Evolutionary conservation across 768 basidiomycete genomes (phyloP).

Genomic region (Mrakia blollopis): DNA sequence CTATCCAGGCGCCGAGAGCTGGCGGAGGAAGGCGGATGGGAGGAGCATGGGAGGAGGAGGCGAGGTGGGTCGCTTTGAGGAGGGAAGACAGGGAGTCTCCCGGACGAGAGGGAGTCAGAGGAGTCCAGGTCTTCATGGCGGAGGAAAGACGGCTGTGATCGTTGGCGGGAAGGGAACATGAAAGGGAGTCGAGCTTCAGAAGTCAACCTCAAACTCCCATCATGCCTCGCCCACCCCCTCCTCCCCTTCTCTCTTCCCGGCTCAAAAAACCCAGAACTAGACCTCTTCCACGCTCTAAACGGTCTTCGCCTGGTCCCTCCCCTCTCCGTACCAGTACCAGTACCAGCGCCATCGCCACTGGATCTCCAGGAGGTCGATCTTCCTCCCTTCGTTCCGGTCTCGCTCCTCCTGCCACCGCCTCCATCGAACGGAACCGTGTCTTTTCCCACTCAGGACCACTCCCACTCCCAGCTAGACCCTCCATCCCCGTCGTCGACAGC

Average conservation of each 20-base stretch:
- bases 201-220: not conserved
- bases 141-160: not conserved
- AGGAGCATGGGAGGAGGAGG: not conserved
- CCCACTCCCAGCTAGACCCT: not conserved
- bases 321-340: no score
- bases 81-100: constrained; percentile 3
- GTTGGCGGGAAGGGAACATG: not conserved
- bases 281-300: not conserved
- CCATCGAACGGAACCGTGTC: no score
- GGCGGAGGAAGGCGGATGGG: constrained; percentile 33
- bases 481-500: not conserved
- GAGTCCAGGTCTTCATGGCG: constrained; percentile 8
- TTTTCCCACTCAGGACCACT: not conserved
- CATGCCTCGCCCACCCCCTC: not conserved
- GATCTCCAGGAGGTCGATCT: no score
- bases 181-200: not conserved
- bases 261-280: no score
- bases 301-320: no score
- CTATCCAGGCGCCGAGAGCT: constrained; percentile 51
- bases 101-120: constrained; percentile 19
- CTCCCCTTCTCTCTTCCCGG: not conserved
- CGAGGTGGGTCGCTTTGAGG: constrained; percentile 1
- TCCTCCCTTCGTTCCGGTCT: no score
- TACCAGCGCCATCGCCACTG: no score
- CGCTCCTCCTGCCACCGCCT: no score